phyloP scores from a whole-genome alignment of 2,329 filamentous ascomycete genomes.

The Trichoderma sp. region DNA sequence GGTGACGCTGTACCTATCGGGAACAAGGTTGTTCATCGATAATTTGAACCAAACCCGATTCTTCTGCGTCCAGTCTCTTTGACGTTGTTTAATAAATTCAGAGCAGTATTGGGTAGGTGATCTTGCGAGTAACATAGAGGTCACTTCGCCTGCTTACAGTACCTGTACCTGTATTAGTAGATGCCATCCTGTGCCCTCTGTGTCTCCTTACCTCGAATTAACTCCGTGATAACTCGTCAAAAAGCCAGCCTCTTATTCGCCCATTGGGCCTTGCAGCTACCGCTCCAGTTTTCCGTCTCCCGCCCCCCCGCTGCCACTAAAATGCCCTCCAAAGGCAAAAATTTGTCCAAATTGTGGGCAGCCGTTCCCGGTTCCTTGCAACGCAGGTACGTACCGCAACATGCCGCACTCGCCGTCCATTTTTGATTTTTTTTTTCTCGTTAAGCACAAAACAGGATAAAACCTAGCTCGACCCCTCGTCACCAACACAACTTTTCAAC shows the following conservation, averaged over 20 bases:
- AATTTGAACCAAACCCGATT: neutral
- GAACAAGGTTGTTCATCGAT: neutral
- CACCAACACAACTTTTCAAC: constrained; percentile 15
- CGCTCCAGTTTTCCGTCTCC: neutral
- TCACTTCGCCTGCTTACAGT: too few species aligned
- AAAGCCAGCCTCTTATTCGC: neutral
- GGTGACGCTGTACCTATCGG: neutral
- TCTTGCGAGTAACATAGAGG: neutral
- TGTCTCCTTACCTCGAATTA: neutral
- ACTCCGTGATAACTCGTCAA: neutral
- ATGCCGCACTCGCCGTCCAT: neutral
- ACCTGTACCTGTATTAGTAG: neutral
- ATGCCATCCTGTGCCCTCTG: neutral
- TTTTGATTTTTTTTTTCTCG: neutral
- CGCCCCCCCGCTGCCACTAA: neutral
- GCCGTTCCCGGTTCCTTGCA: constrained; percentile 8
- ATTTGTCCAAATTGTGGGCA: constrained; percentile 11
- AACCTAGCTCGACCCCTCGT: constrained; percentile 19
- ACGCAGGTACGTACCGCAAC: constrained; percentile 12
- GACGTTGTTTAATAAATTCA: too few species aligned
- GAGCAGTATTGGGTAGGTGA: neutral
- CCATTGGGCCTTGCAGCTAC: neutral
- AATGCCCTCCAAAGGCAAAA: neutral
- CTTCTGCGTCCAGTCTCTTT: neutral
- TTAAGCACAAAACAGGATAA: constrained; percentile 2